Conservation (phyloP, 108 stramenopile species). For the Skeletonema costatum region DNA sequence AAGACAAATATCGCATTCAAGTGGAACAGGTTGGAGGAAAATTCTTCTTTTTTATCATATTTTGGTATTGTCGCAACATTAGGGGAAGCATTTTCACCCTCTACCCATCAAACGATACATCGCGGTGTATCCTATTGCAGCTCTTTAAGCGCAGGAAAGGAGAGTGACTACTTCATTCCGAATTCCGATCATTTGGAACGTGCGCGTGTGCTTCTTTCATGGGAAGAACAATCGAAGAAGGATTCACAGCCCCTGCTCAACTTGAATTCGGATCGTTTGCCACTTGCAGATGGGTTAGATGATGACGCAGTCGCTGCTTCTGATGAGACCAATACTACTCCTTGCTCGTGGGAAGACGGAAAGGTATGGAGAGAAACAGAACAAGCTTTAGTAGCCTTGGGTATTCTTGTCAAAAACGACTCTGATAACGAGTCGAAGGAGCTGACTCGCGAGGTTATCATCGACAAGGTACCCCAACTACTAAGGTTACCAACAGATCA, state of each 20-base stretch:
- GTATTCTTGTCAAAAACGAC: constrained; percentile 6
- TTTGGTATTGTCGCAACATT: not conserved
- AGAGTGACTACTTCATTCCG: constrained; percentile 1
- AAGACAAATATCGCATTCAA: not conserved
- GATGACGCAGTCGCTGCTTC: not conserved
- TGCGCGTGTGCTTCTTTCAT: constrained; percentile 23
- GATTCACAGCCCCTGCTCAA: constrained; percentile 30
- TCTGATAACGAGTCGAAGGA: not conserved
- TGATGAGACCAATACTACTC: not conserved
- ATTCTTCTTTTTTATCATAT: not conserved
- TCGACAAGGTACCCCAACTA: constrained; percentile 29
- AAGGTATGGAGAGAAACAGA: constrained; percentile 30
- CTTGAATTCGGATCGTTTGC: constrained; percentile 20
- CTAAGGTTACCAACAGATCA: constrained; percentile 30
- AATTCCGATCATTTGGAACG: constrained; percentile 22
- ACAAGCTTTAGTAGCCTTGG: constrained; percentile 14
- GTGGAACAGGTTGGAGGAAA: not conserved
- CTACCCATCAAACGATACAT: not conserved
- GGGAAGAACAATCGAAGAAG: constrained; percentile 24
- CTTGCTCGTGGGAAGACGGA: constrained; percentile 17
- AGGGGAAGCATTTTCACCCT: not conserved
- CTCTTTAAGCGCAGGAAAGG: not conserved
- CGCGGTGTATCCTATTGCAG: not conserved
- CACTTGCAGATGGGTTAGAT: constrained; percentile 15
- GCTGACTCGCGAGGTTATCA: constrained; percentile 9